Base-by-base conservation (phyloP, 139 green algal species). In the Chlorokybus atmophyticus region DNA sequence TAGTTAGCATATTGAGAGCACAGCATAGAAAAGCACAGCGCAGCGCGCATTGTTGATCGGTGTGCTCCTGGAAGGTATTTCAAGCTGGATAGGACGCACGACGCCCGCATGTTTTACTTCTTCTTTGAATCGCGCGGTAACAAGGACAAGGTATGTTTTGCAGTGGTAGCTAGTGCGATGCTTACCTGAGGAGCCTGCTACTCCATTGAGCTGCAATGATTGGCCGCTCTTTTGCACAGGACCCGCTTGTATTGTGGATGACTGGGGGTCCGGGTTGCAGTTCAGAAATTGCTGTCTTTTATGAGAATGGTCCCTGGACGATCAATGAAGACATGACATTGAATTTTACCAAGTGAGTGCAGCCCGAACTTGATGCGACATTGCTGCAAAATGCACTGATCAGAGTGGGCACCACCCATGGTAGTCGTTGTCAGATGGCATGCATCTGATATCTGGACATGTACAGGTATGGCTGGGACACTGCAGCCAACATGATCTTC, bases 201-300 rank as follows among this genome's bases (percentile, higher is more conserved):
- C n/a, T n/a, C n/a, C n/a, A n/a, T n/a, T n/a, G n/a, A n/a, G n/a
- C n/a, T n/a, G n/a, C n/a, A n/a, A n/a, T n/a, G n/a, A n/a, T n/a
- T n/a, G n/a, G n/a, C n/a, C n/a, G n/a, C n/a, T n/a, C n/a, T n/a
- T n/a, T n/a, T n/a, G n/a, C n/a, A n/a, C n/a, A n/a, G n/a, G 35
- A 44, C 35, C 81, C 81, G 24, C 47, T 89, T 27, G 71, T 86
- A 7, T 54, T 88, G 10, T 85, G 80, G 78, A 80, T 85, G 72
- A 78, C 81, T 68, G 88, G 90, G 49, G 90, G 90, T 0, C 90
- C 90, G 14, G 90, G 90, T 8, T 97, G 90, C 78, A 80, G 58
- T 40, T 86, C 71, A 6, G 86, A 96, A 71, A 73, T 96, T 2
- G 90, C 88, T 0, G 74, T 95, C 1, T 62, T 73, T 40, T 44